A percentile compares a stretch with the other conserved stretches of the same genome.
phyloP scores from a whole-genome alignment of 139 green algal species.

The Chlamydomonas urium region DNA sequence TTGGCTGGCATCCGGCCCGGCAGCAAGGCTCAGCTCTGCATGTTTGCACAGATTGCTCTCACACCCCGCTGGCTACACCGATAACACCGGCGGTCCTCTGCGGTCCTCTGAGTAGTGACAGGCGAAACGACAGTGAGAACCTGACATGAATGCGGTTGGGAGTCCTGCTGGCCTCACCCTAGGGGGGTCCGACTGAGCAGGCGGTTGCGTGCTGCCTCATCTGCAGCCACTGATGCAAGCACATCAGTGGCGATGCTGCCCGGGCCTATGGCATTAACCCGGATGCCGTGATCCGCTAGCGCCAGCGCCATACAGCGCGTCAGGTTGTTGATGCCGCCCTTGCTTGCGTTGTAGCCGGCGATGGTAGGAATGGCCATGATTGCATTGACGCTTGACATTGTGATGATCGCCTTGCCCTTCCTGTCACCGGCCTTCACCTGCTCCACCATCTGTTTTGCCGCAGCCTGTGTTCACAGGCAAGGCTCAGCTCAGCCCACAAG shows the following conservation, averaged over 20 bases:
- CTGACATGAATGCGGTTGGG: no score
- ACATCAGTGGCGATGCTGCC: slow-evolving; percentile 83
- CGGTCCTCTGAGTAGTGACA: no score
- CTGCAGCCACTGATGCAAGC: slow-evolving; percentile 54
- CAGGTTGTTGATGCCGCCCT: slow-evolving; percentile 83
- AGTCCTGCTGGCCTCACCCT: no score
- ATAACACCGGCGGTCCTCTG: no score
- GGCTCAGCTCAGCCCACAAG: no score
- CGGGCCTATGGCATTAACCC: slow-evolving; percentile 79
- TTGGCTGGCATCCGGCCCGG: no score
- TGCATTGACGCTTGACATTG: slow-evolving; percentile 79
- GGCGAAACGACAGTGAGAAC: no score
- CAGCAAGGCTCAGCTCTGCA: no score
- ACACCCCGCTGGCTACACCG: no score
- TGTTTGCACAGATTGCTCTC: no score
- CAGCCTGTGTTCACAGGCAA: no score
- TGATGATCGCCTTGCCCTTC: slow-evolving; percentile 68
- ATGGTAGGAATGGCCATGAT: slow-evolving; percentile 51
- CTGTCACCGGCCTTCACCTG: slow-evolving; percentile 42
- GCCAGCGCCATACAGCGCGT: slow-evolving; percentile 76
- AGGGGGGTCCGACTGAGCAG: slow-evolving; percentile 17
- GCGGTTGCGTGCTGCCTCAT: slow-evolving; percentile 49
- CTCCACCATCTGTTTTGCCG: slow-evolving; percentile 65
- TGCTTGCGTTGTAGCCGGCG: slow-evolving; percentile 70
- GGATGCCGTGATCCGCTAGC: slow-evolving; percentile 72